Base-by-base conservation (phyloP, 495 filamentous ascomycete species). In the Amphirosellinia nigrospora region DNA sequence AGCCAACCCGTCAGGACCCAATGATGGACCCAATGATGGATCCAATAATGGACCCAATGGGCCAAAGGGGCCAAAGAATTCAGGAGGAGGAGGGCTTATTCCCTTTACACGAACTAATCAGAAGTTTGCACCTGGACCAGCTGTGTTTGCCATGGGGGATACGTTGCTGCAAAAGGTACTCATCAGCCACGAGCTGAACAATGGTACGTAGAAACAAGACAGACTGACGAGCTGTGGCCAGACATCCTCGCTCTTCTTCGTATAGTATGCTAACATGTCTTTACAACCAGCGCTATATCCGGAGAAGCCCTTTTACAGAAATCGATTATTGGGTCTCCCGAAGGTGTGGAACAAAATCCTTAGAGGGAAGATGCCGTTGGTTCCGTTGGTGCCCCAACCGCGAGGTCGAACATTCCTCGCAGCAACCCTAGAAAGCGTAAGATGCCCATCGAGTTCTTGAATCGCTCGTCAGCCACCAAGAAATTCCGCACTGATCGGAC, bases 111-210 rank as follows among this genome's bases (percentile, higher is more conserved):
- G 68, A 55, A 41, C 41, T 23, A 50, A 52, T 6, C 28, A 52
- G 13, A 64, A 62, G 11, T 78, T 75, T 55, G 53, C 73, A 10
- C 71, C 69, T 8, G 76, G 76, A 13, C 76, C 76, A 43, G 74
- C 74, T 45, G 13, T 76, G n/a, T 78, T 76, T 64, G 74, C 76
- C 21, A 76, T 76, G 74, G 74, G 69, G 13, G 76, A 78, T 36
- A 75, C 74, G 11, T 66, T 75, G n/a, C 63, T 74, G 34, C 76
- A 78, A 39, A 66, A 72, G 15, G 15, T 76, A 13, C 16, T 58
- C 19, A 63, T 78, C 10, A 75, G 72, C 38, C n/a, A 68, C 7
- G 48, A 73, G 26, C 67, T 76, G 16, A 69, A 64, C 63, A 19
- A 30, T 2, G 39, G 76, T 78, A 74, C 72, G 76, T 70, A 39